These are phyloP conservation scores for Pythium volutum DNA, from an alignment of 352 stramenopile genomes.

Conservation along the genomic window DNA sequence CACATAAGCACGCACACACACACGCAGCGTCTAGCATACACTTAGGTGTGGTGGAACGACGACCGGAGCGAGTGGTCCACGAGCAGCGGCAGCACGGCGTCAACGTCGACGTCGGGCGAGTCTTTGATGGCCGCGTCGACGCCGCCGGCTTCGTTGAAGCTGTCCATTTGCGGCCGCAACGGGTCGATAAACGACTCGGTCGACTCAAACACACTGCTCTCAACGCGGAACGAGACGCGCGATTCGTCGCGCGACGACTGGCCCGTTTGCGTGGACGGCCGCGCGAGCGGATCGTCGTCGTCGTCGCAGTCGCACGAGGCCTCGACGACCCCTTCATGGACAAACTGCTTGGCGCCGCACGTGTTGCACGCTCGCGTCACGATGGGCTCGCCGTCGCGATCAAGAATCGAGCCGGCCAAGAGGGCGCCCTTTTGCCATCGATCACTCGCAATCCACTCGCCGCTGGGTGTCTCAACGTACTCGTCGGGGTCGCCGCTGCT, in stretches of 20 bases:
- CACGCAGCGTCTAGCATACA: background rate
- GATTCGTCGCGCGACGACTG: constrained; percentile 18
- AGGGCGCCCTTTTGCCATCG: constrained; percentile 24
- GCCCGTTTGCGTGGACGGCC: constrained; percentile 15
- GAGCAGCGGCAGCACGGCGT: constrained; percentile 28
- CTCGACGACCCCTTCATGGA: constrained; percentile 40
- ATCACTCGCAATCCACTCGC: constrained; percentile 59
- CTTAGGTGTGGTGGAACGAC: constrained; percentile 19
- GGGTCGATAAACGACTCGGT: constrained; percentile 10
- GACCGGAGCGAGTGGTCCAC: constrained; percentile 26
- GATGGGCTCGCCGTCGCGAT: constrained; percentile 14
- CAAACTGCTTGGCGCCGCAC: constrained; percentile 45
- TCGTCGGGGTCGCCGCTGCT: constrained; percentile 45
- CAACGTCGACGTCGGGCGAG: constrained; percentile 15
- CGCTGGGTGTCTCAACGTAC: constrained; percentile 54
- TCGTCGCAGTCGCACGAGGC: constrained; percentile 43
- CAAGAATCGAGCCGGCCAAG: constrained; percentile 2
- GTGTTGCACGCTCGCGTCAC: constrained; percentile 37
- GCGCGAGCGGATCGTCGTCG: constrained; percentile 16
- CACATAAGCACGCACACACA: background rate
- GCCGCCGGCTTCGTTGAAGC: background rate
- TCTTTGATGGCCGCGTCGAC: background rate
- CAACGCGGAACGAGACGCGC: constrained; percentile 20
- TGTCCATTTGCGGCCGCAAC: background rate
- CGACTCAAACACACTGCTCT: constrained; percentile 5